A percentile compares a stretch with the other conserved stretches of the same genome.
These are phyloP conservation scores for Neocatenulostroma microsporum DNA, from an alignment of 2,329 filamentous ascomycete genomes.

Conservation along the genomic window DNA sequence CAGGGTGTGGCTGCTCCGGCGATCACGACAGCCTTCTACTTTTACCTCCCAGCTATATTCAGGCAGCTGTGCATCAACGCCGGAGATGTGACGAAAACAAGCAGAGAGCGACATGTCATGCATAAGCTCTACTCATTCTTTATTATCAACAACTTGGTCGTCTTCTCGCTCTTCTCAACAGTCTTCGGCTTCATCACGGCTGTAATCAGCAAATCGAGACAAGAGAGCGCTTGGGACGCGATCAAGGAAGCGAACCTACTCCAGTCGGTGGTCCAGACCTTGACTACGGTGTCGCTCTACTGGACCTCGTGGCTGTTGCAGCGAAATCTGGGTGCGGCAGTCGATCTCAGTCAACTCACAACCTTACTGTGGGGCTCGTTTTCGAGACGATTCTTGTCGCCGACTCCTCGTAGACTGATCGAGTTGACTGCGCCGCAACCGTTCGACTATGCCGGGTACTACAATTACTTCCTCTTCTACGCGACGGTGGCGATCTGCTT, in stretches of 20 bases:
- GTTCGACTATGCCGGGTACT: slow-evolving; percentile 94
- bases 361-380: slow-evolving; percentile 79
- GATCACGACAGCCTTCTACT: slow-evolving; percentile 77
- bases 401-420: slow-evolving; percentile 84
- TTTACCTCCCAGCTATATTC: slow-evolving; percentile 84
- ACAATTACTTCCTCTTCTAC: slow-evolving; percentile 97
- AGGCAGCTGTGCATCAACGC: slow-evolving; percentile 73
- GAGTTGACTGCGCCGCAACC: slow-evolving; percentile 84
- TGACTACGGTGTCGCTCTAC: slow-evolving; percentile 78
- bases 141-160: slow-evolving; percentile 89
- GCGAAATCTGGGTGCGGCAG: slow-evolving; percentile 84
- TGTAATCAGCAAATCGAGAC: slow-evolving; percentile 53
- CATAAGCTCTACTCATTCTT: slow-evolving; percentile 92
- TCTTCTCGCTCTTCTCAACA: slow-evolving; percentile 87
- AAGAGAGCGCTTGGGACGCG: slow-evolving; percentile 57
- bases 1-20: slow-evolving; percentile 89
- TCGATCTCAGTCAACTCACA: slow-evolving; percentile 85
- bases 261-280: slow-evolving; percentile 57
- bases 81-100: slow-evolving; percentile 86
- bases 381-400: slow-evolving; percentile 72
- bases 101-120: slow-evolving; percentile 82
- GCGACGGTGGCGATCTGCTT: slow-evolving; percentile 82
- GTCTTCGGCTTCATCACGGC: slow-evolving; percentile 64
- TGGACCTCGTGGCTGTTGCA: slow-evolving; percentile 94
- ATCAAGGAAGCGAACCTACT: slow-evolving; percentile 59